phyloP scores from a whole-genome alignment of 2,329 filamentous ascomycete species.

The Colletotrichum phormii region DNA sequence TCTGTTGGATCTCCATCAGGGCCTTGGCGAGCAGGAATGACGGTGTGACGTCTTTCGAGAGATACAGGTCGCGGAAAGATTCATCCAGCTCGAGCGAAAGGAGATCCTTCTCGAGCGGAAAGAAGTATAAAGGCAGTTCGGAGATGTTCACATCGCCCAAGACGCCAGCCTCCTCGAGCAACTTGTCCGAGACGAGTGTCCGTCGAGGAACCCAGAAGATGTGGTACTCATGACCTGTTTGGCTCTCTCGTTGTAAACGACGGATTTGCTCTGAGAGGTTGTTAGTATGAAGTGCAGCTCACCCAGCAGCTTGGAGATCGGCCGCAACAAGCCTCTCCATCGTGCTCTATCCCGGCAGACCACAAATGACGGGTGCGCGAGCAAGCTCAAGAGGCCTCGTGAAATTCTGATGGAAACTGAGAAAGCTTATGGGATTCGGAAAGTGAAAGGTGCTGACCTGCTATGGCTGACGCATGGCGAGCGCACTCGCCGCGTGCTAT shows the following conservation, averaged over 20 bases:
- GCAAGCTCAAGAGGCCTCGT: background rate
- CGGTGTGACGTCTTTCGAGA: conserved; percentile 91
- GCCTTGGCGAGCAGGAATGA: conserved; percentile 90
- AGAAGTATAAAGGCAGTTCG: conserved; percentile 89
- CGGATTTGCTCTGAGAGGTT: conserved; percentile 82
- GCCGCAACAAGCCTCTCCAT: conserved; percentile 55
- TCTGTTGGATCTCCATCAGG: conserved; percentile 92
- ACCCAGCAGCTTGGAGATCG: conserved; percentile 32
- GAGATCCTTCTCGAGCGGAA: conserved; percentile 91
- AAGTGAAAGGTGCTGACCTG: conserved; percentile 71
- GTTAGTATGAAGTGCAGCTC: conserved; percentile 53
- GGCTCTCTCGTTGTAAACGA: conserved; percentile 86
- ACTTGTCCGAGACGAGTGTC: conserved; percentile 89
- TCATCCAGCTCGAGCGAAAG: conserved; percentile 91
- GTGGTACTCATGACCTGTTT: conserved; percentile 94
- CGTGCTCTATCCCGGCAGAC: conserved; percentile 48
- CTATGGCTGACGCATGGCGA: conserved; percentile 84
- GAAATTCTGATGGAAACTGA: background rate
- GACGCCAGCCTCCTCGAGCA: conserved; percentile 92
- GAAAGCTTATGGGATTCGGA: background rate
- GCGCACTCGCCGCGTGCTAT: conserved; percentile 91
- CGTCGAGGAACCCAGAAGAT: conserved; percentile 96
- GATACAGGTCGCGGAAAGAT: conserved; percentile 87
- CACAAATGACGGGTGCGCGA: background rate
- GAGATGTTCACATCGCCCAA: conserved; percentile 91